Evolutionary conservation across 495 filamentous ascomycete species (phyloP).

Genomic region (Terfezia boudieri): DNA sequence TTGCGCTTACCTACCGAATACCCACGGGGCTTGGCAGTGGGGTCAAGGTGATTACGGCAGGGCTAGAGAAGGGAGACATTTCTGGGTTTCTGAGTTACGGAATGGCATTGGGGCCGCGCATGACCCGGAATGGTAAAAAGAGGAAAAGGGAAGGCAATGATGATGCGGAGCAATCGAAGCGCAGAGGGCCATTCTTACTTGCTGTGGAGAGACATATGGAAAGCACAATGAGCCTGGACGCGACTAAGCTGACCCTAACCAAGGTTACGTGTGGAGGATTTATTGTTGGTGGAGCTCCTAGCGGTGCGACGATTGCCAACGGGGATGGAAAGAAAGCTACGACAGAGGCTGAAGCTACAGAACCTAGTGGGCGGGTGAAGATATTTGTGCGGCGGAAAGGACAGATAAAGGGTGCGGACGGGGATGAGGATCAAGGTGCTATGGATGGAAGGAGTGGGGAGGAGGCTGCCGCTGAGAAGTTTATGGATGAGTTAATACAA

Average conservation of each 20-base stretch:
- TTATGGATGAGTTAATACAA: background rate
- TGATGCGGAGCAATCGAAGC: background rate
- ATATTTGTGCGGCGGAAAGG: conserved; percentile 21
- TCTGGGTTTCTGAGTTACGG: conserved; percentile 1
- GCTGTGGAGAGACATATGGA: conserved; percentile 26
- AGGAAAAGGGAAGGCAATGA: conserved; percentile 6
- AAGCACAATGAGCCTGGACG: conserved; percentile 28
- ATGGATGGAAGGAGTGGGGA: background rate
- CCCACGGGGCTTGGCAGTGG: too few relatives aligned
- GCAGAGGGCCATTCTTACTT: conserved; percentile 18
- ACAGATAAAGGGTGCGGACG: background rate
- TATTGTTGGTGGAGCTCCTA: conserved; percentile 22
- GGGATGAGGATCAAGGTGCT: background rate
- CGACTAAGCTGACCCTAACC: conserved; percentile 26
- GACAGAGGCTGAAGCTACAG: background rate
- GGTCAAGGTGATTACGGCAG: background rate
- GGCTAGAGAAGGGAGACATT: conserved; percentile 10
- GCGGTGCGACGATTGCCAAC: background rate
- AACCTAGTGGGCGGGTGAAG: conserved; percentile 25
- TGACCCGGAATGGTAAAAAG: background rate
- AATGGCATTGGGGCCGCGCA: background rate
- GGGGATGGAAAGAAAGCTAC: background rate
- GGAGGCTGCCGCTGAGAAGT: background rate
- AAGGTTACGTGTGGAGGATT: conserved; percentile 33
- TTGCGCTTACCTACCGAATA: conserved; percentile 5